Conservation (phyloP, 495 filamentous ascomycete genomes). For the Hyaloscypha hepaticicola region DNA sequence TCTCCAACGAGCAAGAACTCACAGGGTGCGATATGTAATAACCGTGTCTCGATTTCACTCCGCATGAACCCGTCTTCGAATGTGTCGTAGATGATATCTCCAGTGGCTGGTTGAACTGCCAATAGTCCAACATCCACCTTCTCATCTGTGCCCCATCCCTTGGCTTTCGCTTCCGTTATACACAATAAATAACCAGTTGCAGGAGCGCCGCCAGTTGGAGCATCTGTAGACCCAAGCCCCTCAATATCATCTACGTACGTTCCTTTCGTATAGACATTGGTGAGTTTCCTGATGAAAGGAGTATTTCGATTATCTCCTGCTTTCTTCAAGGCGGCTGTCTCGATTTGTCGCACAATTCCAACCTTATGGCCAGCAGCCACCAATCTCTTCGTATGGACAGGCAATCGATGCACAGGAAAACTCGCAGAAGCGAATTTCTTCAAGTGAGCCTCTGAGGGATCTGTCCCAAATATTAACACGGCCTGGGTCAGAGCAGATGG, state of each 20-base stretch:
- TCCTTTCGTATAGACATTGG: constrained; percentile 96
- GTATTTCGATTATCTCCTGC: constrained; percentile 93
- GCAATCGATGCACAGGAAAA: constrained; percentile 87
- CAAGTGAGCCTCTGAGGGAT: constrained; percentile 90
- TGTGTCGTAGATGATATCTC: constrained; percentile 93
- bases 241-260: constrained; percentile 97
- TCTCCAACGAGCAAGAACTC: constrained; percentile 96
- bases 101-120: constrained; percentile 92
- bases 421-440: constrained; percentile 94
- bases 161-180: constrained; percentile 83
- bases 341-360: constrained; percentile 91
- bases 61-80: constrained; percentile 99
- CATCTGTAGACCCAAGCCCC: constrained; percentile 61
- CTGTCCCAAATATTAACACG: constrained; percentile 28
- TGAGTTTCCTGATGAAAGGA: constrained; percentile 89
- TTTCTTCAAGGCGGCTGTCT: constrained; percentile 97
- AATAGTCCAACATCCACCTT: constrained; percentile 90
- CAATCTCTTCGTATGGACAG: constrained; percentile 92
- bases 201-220: constrained; percentile 53
- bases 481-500: background rate
- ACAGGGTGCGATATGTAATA: constrained; percentile 93
- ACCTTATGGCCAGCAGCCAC: constrained; percentile 94
- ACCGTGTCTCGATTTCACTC: constrained; percentile 88
- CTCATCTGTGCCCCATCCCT: constrained; percentile 87
- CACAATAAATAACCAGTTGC: constrained; percentile 90